Percentiles rank a stretch among this genome's conserved stretches.
phyloP scores from a whole-genome alignment of 805 yeast species.

The Saccharomyces jurei region DNA sequence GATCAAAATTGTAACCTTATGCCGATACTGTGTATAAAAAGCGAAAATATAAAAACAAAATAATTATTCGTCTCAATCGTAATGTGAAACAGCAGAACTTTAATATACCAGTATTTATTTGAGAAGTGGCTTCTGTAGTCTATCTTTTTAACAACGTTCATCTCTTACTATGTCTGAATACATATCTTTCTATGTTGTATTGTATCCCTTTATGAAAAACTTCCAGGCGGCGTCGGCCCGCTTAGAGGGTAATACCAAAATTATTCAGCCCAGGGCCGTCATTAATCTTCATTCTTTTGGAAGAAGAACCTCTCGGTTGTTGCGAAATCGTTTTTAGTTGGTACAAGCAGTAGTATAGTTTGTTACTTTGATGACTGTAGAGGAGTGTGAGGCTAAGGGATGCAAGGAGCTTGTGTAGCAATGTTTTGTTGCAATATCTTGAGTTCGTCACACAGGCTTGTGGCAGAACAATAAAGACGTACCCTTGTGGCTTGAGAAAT shows the following conservation, averaged over 20 bases:
- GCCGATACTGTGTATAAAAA: background rate
- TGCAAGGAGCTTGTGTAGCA: conserved; percentile 35
- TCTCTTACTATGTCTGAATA: background rate
- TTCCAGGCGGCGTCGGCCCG: background rate
- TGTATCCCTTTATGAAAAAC: background rate
- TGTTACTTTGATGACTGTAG: conserved; percentile 51
- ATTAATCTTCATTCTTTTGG: conserved; percentile 33
- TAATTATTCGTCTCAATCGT: background rate
- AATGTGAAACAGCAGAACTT: background rate
- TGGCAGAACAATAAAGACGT: conserved; percentile 76
- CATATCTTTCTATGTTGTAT: background rate
- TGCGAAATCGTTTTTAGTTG: conserved; percentile 4
- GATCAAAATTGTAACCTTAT: background rate
- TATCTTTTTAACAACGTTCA: background rate
- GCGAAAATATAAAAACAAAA: background rate
- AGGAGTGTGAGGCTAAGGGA: conserved; percentile 51
- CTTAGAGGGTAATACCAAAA: conserved; percentile 41
- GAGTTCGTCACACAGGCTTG: conserved; percentile 80
- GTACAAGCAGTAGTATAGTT: conserved; percentile 67
- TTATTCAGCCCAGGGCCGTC: conserved; percentile 61
- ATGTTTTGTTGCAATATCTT: conserved; percentile 42
- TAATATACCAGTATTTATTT: background rate
- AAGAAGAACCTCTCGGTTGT: background rate
- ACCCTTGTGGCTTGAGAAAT: conserved; percentile 40
- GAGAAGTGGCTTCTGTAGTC: background rate